Base-by-base conservation (phyloP, 2,329 filamentous ascomycete species). In the Exophiala phaeomuriformis region DNA sequence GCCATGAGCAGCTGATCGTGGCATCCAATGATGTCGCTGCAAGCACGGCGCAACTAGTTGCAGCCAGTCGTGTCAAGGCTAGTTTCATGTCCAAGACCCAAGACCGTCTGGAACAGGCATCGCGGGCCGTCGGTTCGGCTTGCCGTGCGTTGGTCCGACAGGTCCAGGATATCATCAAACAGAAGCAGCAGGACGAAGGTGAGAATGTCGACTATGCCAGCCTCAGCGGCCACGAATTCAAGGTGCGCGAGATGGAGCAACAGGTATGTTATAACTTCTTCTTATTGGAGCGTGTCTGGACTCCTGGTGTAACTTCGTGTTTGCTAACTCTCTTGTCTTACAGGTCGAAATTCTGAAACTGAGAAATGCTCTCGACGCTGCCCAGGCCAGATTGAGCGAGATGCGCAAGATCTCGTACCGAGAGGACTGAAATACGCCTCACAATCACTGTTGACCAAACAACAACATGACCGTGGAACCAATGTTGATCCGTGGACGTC, bases 231-330 rank as follows among this genome's bases (percentile, higher is more conserved):
- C 91, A 96, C 71, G 93, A 98, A 74, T 97, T 98, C 78, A 98
- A 98, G 79, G 90, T 96, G 48, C 81, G 86, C 64, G 90, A 98
- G 75, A 98, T 98, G 93, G 93, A 98, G 75, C 93, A 98, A 69
- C 93, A 98, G 87, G 90, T 95, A 78, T 65, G 80, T 78, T 9
- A 10, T 42, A n/a, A 8, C 7, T 10, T 5, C 2, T 7, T 49
- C 48, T 28, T 10, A 8, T 19, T 30, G 9, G 43, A 57, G 64
- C 56, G 64, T 44, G 8, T 44, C 32, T 35, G 47, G 31, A 19
- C 53, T 49, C 42, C 39, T 37, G 36, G 5, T 40, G 54, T 4
- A 35, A 37, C 52, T 42, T 30, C 28, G 66, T 56, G 61, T 62
- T 31, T 32, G 12, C 46, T 56, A 32, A 49, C 39, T 37, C 41